Conservation (phyloP, 805 yeast species). For the Wickerhamomyces silvicola region DNA sequence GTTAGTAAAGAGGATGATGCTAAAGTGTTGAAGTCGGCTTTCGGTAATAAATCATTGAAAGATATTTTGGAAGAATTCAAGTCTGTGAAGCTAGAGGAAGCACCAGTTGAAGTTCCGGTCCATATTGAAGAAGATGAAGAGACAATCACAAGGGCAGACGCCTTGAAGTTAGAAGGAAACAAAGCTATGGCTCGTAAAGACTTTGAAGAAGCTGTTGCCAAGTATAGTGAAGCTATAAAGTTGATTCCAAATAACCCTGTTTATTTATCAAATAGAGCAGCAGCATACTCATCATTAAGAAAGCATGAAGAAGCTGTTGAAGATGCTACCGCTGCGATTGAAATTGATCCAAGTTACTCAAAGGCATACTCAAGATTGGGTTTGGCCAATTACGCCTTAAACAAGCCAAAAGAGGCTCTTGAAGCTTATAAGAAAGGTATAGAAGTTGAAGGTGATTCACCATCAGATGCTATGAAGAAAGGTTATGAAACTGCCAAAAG, state of each 20-base stretch:
- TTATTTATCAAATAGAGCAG: slow-evolving; percentile 91
- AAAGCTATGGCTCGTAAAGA: slow-evolving; percentile 76
- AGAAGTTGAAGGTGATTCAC: slow-evolving; percentile 77
- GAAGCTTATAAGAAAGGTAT: slow-evolving; percentile 87
- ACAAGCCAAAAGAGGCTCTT: slow-evolving; percentile 85
- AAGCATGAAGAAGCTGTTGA: slow-evolving; percentile 70
- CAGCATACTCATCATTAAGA: slow-evolving; percentile 79
- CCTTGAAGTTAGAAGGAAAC: slow-evolving; percentile 81
- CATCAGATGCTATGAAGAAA: slow-evolving; percentile 83
- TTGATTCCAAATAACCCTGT: slow-evolving; percentile 70
- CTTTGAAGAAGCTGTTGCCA: slow-evolving; percentile 62
- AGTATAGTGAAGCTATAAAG: slow-evolving; percentile 76
- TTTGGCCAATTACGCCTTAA: slow-evolving; percentile 87
- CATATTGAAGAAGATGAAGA: slow-evolving; percentile 45
- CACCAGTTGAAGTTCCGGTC: slow-evolving; percentile 34
- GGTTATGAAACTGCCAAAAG: slow-evolving; percentile 92
- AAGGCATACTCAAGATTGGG: slow-evolving; percentile 96
- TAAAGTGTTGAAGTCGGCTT: slow-evolving; percentile 28
- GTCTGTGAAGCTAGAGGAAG: slow-evolving; percentile 17
- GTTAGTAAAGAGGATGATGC: slow-evolving; percentile 47
- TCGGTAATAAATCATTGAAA: slow-evolving; percentile 40
- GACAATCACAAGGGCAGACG: slow-evolving; percentile 69
- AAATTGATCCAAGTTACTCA: slow-evolving; percentile 71
- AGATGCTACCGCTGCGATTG: slow-evolving; percentile 81
- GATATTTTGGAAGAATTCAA: slow-evolving; percentile 33